These are phyloP conservation scores for Fusarium keratoplasticum DNA, from an alignment of 2,329 filamentous ascomycete genomes.

Conservation along the genomic window DNA sequence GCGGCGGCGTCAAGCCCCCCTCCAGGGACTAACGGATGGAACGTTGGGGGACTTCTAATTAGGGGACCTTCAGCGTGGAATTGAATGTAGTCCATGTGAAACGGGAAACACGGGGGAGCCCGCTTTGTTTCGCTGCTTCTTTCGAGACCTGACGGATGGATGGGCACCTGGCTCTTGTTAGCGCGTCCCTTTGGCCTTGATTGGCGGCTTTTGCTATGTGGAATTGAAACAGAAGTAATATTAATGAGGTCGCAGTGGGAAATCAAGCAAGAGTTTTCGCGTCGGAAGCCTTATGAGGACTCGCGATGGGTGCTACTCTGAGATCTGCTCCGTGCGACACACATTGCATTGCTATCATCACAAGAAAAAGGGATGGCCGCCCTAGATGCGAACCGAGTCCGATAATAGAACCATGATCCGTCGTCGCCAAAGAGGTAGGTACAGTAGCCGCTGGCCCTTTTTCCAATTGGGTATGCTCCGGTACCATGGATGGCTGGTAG, in stretches of 20 bases:
- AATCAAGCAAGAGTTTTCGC: not conserved
- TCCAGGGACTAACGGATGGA: constrained; percentile 2
- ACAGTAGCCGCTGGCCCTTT: not conserved
- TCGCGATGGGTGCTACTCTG: not conserved
- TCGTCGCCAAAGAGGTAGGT: not conserved
- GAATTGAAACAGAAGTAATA: constrained; percentile 29
- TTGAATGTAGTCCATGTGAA: constrained; percentile 13
- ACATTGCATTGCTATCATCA: not conserved
- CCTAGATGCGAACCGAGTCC: not conserved
- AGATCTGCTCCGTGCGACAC: not conserved
- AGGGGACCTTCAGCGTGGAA: constrained; percentile 8
- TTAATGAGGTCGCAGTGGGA: constrained; percentile 4
- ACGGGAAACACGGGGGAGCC: constrained; percentile 34
- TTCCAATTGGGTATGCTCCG: constrained; percentile 37
- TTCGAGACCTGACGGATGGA: constrained; percentile 10
- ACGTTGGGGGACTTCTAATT: constrained; percentile 23
- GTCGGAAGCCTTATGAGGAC: not conserved
- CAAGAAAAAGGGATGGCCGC: constrained; percentile 17
- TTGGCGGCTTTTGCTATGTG: constrained; percentile 9
- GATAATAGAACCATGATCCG: constrained; percentile 11
- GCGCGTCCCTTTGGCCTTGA: constrained; percentile 5
- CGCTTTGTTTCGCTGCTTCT: constrained; percentile 23
- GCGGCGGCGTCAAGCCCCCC: constrained; percentile 10
- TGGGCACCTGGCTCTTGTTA: constrained; percentile 12
- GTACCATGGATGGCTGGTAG: constrained; percentile 31